A percentile compares a stretch with the other conserved stretches of the same genome.
These are phyloP conservation scores for Trichoderma harzianum DNA, from an alignment of 2,329 filamentous ascomycete genomes.

Conservation along the genomic window DNA sequence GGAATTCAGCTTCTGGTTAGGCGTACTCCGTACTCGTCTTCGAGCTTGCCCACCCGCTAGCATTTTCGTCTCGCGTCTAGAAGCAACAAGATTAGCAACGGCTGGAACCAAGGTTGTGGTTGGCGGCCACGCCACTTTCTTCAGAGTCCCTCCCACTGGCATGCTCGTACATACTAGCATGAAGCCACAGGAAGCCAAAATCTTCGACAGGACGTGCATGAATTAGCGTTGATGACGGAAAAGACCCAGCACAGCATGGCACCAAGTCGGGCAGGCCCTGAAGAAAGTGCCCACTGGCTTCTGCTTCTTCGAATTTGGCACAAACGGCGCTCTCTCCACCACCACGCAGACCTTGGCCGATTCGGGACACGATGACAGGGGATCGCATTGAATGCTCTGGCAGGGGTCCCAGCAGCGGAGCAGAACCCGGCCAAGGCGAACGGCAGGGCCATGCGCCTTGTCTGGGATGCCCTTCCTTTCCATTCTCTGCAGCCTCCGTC, in stretches of 20 bases:
- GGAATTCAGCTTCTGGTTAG: neutral
- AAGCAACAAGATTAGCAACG: neutral
- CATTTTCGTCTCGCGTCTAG: neutral
- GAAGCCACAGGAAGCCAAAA: neutral
- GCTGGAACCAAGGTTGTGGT: neutral
- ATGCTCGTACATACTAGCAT: neutral
- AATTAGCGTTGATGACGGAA: conserved; percentile 10
- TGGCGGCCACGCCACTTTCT: neutral
- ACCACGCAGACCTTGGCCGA: conserved; percentile 5
- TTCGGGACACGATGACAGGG: conserved; percentile 12
- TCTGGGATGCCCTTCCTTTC: neutral
- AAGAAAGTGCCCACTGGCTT: neutral
- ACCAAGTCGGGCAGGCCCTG: conserved; percentile 5
- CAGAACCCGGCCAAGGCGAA: conserved; percentile 13
- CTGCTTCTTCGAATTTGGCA: neutral
- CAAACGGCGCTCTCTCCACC: conserved; percentile 13
- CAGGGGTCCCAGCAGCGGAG: conserved; percentile 9
- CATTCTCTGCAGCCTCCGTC: conserved; percentile 8
- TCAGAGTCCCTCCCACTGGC: neutral
- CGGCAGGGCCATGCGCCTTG: neutral
- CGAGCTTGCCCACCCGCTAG: neutral
- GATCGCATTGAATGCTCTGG: conserved; percentile 4
- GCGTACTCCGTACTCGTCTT: neutral
- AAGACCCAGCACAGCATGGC: neutral
- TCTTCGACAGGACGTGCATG: conserved; percentile 1